Evolutionary conservation across 352 stramenopile genomes (phyloP).

Genomic region (Phytophthora quininea): DNA sequence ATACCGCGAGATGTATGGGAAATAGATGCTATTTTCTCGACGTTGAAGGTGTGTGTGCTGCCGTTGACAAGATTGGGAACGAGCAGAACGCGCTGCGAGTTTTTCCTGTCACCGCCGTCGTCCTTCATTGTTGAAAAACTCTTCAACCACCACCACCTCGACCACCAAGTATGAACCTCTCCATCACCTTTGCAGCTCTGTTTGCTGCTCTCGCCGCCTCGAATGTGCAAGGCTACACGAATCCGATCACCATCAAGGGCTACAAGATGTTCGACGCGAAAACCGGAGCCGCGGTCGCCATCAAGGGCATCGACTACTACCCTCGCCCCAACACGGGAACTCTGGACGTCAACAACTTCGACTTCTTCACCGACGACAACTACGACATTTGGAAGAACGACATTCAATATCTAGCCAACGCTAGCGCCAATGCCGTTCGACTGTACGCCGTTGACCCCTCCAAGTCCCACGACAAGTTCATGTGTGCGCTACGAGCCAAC

Average conservation of each 20-base stretch:
- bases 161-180: slow-evolving; percentile 24
- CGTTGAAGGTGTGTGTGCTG: too few species aligned
- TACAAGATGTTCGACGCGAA: slow-evolving; percentile 82
- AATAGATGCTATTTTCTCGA: too few species aligned
- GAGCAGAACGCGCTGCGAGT: too few species aligned
- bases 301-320: slow-evolving; percentile 89
- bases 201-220: slow-evolving; percentile 10
- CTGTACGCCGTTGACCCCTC: slow-evolving; percentile 85
- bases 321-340: slow-evolving; percentile 78
- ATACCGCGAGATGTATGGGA: too few species aligned
- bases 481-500: slow-evolving; percentile 74
- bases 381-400: slow-evolving; percentile 69
- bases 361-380: slow-evolving; percentile 88
- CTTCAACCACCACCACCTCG: slow-evolving; percentile 4
- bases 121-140: slow-evolving; percentile 24
- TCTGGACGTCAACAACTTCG: slow-evolving; percentile 72
- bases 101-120: not conserved
- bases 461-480: slow-evolving; percentile 88
- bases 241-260: slow-evolving; percentile 57
- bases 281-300: slow-evolving; percentile 63
- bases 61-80: too few species aligned
- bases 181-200: slow-evolving; percentile 12
- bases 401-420: slow-evolving; percentile 59
- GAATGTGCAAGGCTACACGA: slow-evolving; percentile 32
- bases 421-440: slow-evolving; percentile 80